phyloP scores from a whole-genome alignment of 805 yeast species.

The Metschnikowia picachoensis region DNA sequence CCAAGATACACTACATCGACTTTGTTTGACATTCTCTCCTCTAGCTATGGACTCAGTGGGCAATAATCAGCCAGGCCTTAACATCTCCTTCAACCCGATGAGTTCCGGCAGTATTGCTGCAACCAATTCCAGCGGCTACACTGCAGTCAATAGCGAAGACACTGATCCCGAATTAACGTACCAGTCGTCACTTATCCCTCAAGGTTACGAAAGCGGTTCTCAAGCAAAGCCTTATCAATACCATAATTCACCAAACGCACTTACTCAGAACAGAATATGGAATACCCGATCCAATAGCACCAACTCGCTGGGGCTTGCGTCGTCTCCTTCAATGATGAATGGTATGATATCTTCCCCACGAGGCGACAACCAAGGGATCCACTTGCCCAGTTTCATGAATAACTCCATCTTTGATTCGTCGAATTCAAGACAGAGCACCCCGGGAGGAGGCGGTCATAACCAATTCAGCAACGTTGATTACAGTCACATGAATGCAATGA shows the following conservation, averaged over 20 bases:
- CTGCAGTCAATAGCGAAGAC: constrained; percentile 13
- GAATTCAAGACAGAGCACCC: constrained; percentile 3
- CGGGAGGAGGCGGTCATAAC: not conserved
- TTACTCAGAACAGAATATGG: constrained; percentile 8
- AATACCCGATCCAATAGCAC: constrained; percentile 6
- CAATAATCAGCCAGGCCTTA: constrained; percentile 15
- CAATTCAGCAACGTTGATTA: constrained; percentile 10
- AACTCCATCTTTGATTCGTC: constrained; percentile 8
- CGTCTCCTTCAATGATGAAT: constrained; percentile 6
- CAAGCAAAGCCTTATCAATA: constrained; percentile 8
- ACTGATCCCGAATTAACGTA: constrained; percentile 13
- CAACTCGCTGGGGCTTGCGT: constrained; percentile 4
- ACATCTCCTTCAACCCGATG: constrained; percentile 13
- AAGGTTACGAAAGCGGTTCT: constrained; percentile 7
- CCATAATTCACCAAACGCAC: constrained; percentile 4
- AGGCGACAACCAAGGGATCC: constrained; percentile 13
- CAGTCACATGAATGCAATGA: constrained; percentile 8
- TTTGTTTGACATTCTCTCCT: not conserved
- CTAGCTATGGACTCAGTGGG: constrained; percentile 6
- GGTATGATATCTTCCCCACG: constrained; percentile 8
- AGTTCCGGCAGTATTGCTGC: constrained; percentile 18
- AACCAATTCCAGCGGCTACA: constrained; percentile 15
- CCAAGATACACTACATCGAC: not conserved
- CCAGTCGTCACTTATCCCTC: constrained; percentile 7
- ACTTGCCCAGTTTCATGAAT: constrained; percentile 18